These are phyloP conservation scores for Clarkia xantiana DNA, from an alignment of 345 rosid genomes.

Conservation along the genomic window DNA sequence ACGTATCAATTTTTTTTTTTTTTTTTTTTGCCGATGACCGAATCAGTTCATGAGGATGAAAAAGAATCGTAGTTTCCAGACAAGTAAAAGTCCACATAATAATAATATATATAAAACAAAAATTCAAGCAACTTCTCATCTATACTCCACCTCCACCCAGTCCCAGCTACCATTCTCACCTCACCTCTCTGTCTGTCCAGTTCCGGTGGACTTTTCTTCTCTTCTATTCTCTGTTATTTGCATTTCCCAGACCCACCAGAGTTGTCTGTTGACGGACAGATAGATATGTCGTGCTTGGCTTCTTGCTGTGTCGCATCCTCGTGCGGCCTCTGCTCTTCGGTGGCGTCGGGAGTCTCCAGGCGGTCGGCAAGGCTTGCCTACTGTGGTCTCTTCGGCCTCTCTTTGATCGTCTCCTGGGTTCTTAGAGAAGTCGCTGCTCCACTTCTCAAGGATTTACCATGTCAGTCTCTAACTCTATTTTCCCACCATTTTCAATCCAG, in stretches of 20 bases:
- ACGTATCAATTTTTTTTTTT: no score
- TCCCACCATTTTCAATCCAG: slow-evolving; percentile 2
- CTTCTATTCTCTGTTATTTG: no score
- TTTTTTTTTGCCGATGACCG: no score
- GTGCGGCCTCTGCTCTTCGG: slow-evolving; percentile 84
- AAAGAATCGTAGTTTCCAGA: no score
- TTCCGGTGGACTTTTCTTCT: no score
- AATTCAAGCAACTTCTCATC: no score
- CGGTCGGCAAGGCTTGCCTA: slow-evolving; percentile 83
- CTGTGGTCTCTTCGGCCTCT: slow-evolving; percentile 85
- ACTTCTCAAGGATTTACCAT: slow-evolving; percentile 57
- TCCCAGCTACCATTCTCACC: no score
- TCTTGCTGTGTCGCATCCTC: slow-evolving; percentile 69
- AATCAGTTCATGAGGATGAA: no score
- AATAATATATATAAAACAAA: no score
- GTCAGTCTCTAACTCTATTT: slow-evolving; percentile 23
- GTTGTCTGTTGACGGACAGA: not conserved
- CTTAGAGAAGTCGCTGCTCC: slow-evolving; percentile 76
- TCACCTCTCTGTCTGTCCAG: no score
- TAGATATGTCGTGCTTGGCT: slow-evolving; percentile 55
- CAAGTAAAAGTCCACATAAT: no score
- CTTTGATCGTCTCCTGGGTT: slow-evolving; percentile 78
- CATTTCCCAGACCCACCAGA: not conserved
- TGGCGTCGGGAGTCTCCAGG: slow-evolving; percentile 70
- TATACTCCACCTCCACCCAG: no score